Evolutionary conservation across 495 filamentous ascomycete genomes (phyloP), one percentile per base, ranked within the genome.

Genomic region (Tuber calosporum): DNA sequence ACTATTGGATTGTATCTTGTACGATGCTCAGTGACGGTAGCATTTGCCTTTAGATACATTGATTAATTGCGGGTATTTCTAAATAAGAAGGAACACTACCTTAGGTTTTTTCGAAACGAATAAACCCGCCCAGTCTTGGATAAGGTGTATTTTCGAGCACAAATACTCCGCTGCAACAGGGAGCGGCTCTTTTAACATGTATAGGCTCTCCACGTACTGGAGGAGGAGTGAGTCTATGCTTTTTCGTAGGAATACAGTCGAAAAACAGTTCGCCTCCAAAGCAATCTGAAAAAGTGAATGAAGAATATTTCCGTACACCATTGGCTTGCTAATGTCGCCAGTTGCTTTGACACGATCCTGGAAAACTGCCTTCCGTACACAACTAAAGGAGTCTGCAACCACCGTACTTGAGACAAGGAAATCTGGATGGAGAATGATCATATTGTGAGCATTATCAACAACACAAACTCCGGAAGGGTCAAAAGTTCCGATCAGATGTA

Each of bases 201-300:
- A 95, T 58, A 99, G 84, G 69, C 92, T 90, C 82, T 97, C 94
- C 19, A 97, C 84, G 82, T 96, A 90, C 72, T 86, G 90, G 34
- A 86, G 81, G 17, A 91, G 84, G 34, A 92, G 88, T 30, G 82
- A 84, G 71, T 90, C 86, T 71, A 96, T 91, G 53, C 90, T 79
- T 13, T 84, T 79, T 53, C 83, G 83, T 68, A 99, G 83, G 72
- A 88, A 94, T 2, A 84, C 82, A 30, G 85, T 83, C 74, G 91
- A 90, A 92, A 95, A 98, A 75, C 87, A 83, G 79, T 98, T 97
- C 4, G 88, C 88, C 82, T 90, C 88, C 82, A 99, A 82, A 1
- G 94, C 93, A 77, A 92, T 89, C 84, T 98, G 94, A 78, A 97
- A 97, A 68, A 98, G 87, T 74, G 97, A 94, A 83, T 99, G 95